phyloP scores from a whole-genome alignment of 306 rosid species.

The Oxytropis ochrocephala region DNA sequence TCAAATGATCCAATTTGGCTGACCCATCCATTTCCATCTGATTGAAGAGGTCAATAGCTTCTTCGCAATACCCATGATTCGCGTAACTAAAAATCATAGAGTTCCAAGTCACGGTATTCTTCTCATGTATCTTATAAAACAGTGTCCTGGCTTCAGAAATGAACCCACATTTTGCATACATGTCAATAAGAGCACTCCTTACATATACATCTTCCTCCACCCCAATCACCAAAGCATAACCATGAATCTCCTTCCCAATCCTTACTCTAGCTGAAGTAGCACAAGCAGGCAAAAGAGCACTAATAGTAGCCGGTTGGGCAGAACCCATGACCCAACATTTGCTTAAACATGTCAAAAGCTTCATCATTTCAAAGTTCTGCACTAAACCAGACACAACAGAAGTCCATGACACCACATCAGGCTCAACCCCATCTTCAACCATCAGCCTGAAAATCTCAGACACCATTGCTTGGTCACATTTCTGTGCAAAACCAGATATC shows the following conservation, averaged over 20 bases:
- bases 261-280: slow-evolving; percentile 48
- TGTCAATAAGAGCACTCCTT: slow-evolving; percentile 81
- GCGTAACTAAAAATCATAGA: slow-evolving; percentile 87
- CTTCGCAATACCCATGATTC: slow-evolving; percentile 59
- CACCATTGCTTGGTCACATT: slow-evolving; percentile 51
- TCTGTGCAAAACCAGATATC: slow-evolving; percentile 70
- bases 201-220: slow-evolving; percentile 63
- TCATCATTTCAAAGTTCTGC: slow-evolving; percentile 55
- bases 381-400: slow-evolving; percentile 80
- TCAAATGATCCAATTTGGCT: slow-evolving; percentile 59
- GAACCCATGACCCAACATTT: slow-evolving; percentile 49
- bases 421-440: slow-evolving; percentile 46
- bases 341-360: slow-evolving; percentile 55
- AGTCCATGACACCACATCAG: slow-evolving; percentile 86
- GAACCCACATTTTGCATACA: slow-evolving; percentile 90
- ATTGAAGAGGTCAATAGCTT: slow-evolving; percentile 73
- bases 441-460: slow-evolving; percentile 45
- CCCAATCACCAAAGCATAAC: slow-evolving; percentile 51
- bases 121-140: slow-evolving; percentile 51
- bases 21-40: slow-evolving; percentile 46
- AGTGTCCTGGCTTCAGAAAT: slow-evolving; percentile 53
- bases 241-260: slow-evolving; percentile 69
- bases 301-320: slow-evolving; percentile 73
- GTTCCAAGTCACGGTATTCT: slow-evolving; percentile 71
- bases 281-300: slow-evolving; percentile 78